A percentile compares a stretch with the other conserved stretches of the same genome.
phyloP scores from a whole-genome alignment of 1,284 basidiomycete genomes.

The Puccinia brachypodii region DNA sequence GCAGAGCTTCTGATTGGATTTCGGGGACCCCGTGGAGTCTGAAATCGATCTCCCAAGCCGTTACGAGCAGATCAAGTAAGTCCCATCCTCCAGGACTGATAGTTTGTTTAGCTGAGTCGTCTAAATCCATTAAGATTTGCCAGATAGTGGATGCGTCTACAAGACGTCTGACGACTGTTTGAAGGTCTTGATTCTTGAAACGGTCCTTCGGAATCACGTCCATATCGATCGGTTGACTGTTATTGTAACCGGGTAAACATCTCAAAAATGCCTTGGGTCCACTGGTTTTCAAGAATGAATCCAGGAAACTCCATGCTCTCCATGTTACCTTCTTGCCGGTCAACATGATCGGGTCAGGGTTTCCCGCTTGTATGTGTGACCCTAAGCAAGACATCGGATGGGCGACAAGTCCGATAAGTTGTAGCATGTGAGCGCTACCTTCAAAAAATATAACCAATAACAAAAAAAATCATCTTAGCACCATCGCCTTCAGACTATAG shows the following conservation, averaged over 20 bases:
- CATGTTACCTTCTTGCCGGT: conserved; percentile 10
- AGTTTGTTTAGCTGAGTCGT: not conserved
- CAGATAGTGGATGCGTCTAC: not conserved
- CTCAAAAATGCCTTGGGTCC: conserved; percentile 15
- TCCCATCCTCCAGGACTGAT: conserved; percentile 33
- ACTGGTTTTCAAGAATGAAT: conserved; percentile 11
- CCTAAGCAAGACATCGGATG: not conserved
- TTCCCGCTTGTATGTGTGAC: not conserved
- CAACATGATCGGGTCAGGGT: not conserved
- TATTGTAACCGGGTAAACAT: conserved; percentile 26
- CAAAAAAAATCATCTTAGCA: not conserved
- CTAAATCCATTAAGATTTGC: not conserved
- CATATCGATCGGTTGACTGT: not conserved
- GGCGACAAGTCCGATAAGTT: conserved; percentile 21
- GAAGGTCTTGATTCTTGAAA: not conserved
- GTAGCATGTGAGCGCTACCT: conserved; percentile 29
- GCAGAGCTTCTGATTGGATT: not conserved
- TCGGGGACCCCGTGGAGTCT: not conserved
- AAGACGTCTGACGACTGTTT: not conserved
- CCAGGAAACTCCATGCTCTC: conserved; percentile 18
- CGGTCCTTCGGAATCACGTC: not conserved
- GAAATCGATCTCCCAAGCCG: conserved; percentile 43
- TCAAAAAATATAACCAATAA: not conserved
- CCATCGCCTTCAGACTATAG: not conserved
- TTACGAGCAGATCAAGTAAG: conserved; percentile 18